Percentiles rank a stretch among this genome's conserved stretches.
phyloP scores from a whole-genome alignment of 495 filamentous ascomycete genomes.

The Talaromyces thailandensis region DNA sequence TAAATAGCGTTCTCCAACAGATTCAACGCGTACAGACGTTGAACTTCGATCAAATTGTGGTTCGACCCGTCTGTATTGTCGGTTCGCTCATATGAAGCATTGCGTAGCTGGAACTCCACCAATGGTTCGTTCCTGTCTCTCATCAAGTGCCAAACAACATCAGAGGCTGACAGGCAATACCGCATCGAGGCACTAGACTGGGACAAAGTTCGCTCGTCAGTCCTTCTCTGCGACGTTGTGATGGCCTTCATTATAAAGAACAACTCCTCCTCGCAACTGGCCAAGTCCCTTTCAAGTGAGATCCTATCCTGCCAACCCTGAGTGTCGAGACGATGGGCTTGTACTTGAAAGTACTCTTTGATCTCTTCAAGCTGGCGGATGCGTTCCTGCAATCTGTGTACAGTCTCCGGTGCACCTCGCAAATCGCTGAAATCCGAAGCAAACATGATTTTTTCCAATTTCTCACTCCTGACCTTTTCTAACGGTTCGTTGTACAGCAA shows the following conservation, averaged over 20 bases:
- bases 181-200: conserved; percentile 70
- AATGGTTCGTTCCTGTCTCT: conserved; percentile 76
- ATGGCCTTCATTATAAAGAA: conserved; percentile 99
- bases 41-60: conserved; percentile 81
- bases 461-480: conserved; percentile 89
- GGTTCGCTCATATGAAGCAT: conserved; percentile 84
- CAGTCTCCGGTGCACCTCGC: conserved; percentile 87
- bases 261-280: conserved; percentile 87
- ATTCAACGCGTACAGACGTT: conserved; percentile 76
- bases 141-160: conserved; percentile 96
- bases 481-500: conserved; percentile 90
- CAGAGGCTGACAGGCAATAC: conserved; percentile 82
- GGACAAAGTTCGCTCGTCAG: conserved; percentile 56
- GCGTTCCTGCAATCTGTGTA: conserved; percentile 78
- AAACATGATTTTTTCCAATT: conserved; percentile 96
- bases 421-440: conserved; percentile 99
- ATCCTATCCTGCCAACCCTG: conserved; percentile 87
- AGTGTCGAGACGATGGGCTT: conserved; percentile 78
- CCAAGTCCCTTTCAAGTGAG: conserved; percentile 76
- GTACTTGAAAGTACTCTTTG: conserved; percentile 89
- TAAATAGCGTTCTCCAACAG: conserved; percentile 84
- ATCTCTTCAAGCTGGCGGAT: conserved; percentile 95
- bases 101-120: conserved; percentile 85
- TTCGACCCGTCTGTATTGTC: conserved; percentile 97
- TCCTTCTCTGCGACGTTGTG: conserved; percentile 85